phyloP scores from a whole-genome alignment of 306 rosid genomes.

The Cucurbita moschata region DNA sequence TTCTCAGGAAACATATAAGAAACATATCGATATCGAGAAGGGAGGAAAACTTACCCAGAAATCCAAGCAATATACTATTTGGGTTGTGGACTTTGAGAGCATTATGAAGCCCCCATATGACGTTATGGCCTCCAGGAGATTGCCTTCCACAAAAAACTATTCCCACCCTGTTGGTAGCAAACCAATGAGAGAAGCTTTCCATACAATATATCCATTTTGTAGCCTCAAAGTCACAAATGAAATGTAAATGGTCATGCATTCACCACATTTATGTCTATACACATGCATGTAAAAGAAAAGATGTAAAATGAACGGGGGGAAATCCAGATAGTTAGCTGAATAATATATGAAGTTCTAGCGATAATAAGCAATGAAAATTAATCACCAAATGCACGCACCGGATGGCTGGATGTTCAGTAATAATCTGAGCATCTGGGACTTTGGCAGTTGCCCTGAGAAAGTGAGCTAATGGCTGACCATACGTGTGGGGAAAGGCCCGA shows the following conservation, averaged over 20 bases:
- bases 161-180: constrained; percentile 51
- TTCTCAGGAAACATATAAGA: background rate
- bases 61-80: constrained; percentile 64
- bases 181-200: background rate
- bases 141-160: constrained; percentile 91
- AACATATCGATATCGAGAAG: background rate
- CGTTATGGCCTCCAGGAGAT: constrained; percentile 99
- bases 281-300: background rate
- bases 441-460: constrained; percentile 87
- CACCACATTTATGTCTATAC: background rate
- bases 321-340: background rate
- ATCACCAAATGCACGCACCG: constrained; percentile 24
- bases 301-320: constrained; percentile 1
- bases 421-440: constrained; percentile 88
- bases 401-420: constrained; percentile 60
- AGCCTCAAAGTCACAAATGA: background rate
- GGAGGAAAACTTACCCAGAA: constrained; percentile 42
- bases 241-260: background rate
- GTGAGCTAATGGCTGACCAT: constrained; percentile 88
- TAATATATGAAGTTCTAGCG: background rate
- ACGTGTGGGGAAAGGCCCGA: constrained; percentile 63
- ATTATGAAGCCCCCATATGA: constrained; percentile 73
- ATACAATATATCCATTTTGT: background rate
- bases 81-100: constrained; percentile 83
- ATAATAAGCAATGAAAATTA: background rate